Percentiles rank a stretch among this genome's conserved stretches.
Evolutionary conservation across 1,284 basidiomycete species (phyloP).

Genomic region (Melampsora larici-populina): DNA sequence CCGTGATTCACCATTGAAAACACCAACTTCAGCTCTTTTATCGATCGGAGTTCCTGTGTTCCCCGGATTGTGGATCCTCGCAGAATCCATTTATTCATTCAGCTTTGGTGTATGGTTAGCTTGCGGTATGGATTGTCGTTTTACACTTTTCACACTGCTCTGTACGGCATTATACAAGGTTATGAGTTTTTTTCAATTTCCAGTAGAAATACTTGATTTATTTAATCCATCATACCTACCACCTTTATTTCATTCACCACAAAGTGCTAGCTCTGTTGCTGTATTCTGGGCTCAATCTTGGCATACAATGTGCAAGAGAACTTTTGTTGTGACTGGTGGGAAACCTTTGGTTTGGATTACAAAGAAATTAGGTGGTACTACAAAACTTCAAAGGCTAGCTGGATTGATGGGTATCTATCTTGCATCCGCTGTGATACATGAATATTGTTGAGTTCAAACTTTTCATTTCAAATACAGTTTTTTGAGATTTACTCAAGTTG

Average conservation of each 20-base stretch:
- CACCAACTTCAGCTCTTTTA: background rate
- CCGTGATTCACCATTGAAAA: background rate
- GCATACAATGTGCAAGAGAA: background rate
- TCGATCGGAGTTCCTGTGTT: constrained; percentile 2
- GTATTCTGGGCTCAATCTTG: background rate
- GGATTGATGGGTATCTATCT: background rate
- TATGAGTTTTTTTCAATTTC: background rate
- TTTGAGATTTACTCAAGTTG: background rate
- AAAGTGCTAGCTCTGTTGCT: background rate
- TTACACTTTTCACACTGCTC: background rate
- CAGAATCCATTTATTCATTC: background rate
- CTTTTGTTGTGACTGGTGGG: background rate
- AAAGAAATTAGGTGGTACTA: background rate
- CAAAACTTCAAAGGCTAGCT: too few relatives aligned
- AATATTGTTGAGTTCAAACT: background rate
- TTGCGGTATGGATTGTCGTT: background rate
- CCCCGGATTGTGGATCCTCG: background rate
- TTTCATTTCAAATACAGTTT: background rate
- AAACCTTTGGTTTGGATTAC: too few relatives aligned
- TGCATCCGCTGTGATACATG: background rate
- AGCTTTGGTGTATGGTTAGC: background rate
- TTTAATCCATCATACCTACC: background rate
- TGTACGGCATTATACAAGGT: background rate
- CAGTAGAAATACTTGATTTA: background rate
- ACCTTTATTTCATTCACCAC: background rate